Evolutionary conservation across 1,139 yeast genomes (phyloP).

Genomic region (Blastobotrys arbuscula): DNA sequence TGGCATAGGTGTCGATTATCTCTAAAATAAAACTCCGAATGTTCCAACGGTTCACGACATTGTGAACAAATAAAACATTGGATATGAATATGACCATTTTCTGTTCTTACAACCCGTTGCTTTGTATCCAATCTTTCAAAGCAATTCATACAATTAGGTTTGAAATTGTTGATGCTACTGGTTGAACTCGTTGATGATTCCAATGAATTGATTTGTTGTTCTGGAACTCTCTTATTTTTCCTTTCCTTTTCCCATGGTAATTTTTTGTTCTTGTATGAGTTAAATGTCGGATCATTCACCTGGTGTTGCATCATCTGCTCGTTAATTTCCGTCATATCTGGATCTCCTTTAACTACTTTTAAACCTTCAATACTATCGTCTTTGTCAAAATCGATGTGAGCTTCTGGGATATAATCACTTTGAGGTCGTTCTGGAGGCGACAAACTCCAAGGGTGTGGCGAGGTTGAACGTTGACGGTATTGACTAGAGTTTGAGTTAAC

Average conservation of each 20-base stretch:
- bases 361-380: neutral
- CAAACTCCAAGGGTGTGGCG: constrained; percentile 8
- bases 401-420: neutral
- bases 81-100: constrained; percentile 28
- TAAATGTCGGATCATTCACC: neutral
- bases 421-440: constrained; percentile 2
- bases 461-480: neutral
- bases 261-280: neutral
- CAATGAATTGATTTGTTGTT: neutral
- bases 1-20: constrained; percentile 30
- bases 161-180: neutral
- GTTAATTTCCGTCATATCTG: neutral
- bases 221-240: neutral
- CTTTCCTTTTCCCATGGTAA: constrained; percentile 1
- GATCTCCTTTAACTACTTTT: neutral
- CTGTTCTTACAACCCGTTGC: constrained; percentile 25
- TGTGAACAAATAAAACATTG: constrained; percentile 31
- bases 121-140: constrained; percentile 20
- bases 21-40: constrained; percentile 30
- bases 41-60: constrained; percentile 30
- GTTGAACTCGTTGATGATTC: neutral
- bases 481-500: neutral
- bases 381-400: neutral
- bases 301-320: neutral
- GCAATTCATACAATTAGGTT: constrained; percentile 15